Evolutionary conservation across 2,329 filamentous ascomycete genomes (phyloP).

Genomic region (Penicillium sp.): DNA sequence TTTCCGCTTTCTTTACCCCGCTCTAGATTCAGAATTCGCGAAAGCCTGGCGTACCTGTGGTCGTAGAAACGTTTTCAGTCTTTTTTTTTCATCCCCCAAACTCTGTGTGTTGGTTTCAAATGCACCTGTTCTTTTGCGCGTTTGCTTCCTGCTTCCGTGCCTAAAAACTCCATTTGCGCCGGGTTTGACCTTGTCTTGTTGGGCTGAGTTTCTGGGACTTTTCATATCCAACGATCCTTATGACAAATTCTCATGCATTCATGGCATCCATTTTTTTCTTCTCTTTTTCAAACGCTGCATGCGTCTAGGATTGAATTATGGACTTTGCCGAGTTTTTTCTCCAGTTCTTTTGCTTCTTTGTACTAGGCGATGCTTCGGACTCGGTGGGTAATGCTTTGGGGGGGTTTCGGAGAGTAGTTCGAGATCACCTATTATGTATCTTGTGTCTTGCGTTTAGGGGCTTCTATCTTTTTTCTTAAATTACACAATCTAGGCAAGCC

Average conservation of each 20-base stretch:
- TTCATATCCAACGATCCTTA: conserved; percentile 40
- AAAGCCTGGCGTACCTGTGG: conserved; percentile 40
- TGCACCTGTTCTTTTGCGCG: conserved; percentile 11
- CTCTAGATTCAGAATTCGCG: conserved; percentile 26
- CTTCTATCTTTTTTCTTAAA: conserved; percentile 16
- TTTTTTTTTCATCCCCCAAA: conserved; percentile 20
- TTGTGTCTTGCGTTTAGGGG: neutral
- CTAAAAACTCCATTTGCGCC: conserved; percentile 2
- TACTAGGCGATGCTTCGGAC: neutral
- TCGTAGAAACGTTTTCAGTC: conserved; percentile 34
- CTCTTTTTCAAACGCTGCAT: conserved; percentile 8
- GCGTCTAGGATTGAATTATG: conserved; percentile 5
- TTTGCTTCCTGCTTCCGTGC: conserved; percentile 17
- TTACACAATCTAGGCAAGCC: conserved; percentile 28
- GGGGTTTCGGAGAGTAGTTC: neutral
- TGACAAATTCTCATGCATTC: conserved; percentile 38
- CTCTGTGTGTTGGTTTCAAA: conserved; percentile 12
- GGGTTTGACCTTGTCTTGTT: conserved; percentile 15
- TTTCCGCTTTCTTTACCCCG: conserved; percentile 11
- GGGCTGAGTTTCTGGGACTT: conserved; percentile 30
- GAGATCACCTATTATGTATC: neutral
- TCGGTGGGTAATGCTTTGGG: neutral
- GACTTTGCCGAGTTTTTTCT: neutral
- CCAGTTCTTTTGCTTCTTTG: neutral
- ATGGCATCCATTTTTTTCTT: conserved; percentile 35